Percentiles rank a stretch among this genome's conserved stretches.
phyloP scores from a whole-genome alignment of 345 rosid genomes.

The Moricandia moricandioides region DNA sequence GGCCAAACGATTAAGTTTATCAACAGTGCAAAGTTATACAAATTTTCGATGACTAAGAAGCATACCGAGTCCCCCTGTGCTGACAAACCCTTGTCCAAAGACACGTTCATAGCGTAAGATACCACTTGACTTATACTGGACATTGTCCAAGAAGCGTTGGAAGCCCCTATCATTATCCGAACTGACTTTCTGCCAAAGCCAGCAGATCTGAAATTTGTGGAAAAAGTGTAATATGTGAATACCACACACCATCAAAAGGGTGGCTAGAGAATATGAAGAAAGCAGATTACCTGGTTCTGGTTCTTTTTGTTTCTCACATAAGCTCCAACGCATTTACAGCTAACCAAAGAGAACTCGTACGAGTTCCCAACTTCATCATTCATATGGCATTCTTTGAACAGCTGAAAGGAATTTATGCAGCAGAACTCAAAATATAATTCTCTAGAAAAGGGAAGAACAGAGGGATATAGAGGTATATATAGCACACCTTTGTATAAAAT shows the following conservation, averaged over 20 bases:
- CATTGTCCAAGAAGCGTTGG: conserved; percentile 92
- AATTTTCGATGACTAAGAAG: conserved; percentile 3
- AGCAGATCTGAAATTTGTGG: conserved; percentile 73
- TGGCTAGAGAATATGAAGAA: conserved; percentile 7
- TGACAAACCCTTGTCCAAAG: conserved; percentile 91
- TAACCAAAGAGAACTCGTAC: conserved; percentile 72
- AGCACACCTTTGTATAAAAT: conserved; percentile 81
- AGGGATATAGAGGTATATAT: not conserved
- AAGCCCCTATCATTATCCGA: conserved; percentile 83
- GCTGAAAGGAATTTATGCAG: conserved; percentile 42
- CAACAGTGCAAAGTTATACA: not conserved
- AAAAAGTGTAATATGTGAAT: conserved; percentile 9
- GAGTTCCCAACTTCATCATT: conserved; percentile 59
- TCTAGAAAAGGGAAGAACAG: conserved; percentile 2
- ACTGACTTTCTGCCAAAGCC: conserved; percentile 84
- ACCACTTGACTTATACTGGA: conserved; percentile 80
- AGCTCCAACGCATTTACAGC: conserved; percentile 96
- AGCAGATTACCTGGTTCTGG: conserved; percentile 79
- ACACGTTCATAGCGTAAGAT: conserved; percentile 90
- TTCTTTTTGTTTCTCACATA: conserved; percentile 90
- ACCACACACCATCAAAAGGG: conserved; percentile 8
- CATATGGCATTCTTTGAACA: conserved; percentile 70
- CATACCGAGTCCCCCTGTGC: conserved; percentile 95
- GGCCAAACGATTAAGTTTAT: not conserved
- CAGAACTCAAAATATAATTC: not conserved